Percentiles rank a stretch among this genome's conserved stretches.
Evolutionary conservation across 2,329 filamentous ascomycete species (phyloP).

Genomic region (Rhynchosporium secalis): DNA sequence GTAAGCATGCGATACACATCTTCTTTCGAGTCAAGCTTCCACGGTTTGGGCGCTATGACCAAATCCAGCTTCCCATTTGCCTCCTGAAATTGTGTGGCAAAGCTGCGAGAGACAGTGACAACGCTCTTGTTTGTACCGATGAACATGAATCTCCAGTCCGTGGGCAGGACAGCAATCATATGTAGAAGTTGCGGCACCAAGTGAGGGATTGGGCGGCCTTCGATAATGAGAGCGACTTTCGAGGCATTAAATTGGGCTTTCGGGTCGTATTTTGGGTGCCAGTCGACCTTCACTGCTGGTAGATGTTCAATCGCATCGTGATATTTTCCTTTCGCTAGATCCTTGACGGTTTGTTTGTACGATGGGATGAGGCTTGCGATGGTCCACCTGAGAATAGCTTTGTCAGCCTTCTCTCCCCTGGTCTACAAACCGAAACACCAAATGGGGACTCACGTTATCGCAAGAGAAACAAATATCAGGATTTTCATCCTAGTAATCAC

Average conservation of each 20-base stretch:
- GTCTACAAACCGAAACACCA: not conserved
- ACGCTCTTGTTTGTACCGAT: conserved; percentile 52
- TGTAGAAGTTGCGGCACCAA: conserved; percentile 56
- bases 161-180: conserved; percentile 56
- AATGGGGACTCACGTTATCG: conserved; percentile 33
- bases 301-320: conserved; percentile 35
- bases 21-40: conserved; percentile 49
- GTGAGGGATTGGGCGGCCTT: conserved; percentile 50
- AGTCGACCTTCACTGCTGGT: conserved; percentile 37
- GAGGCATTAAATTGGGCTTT: conserved; percentile 45
- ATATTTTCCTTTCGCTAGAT: conserved; percentile 35
- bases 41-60: conserved; percentile 49
- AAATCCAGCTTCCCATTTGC: conserved; percentile 54
- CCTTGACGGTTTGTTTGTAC: conserved; percentile 47
- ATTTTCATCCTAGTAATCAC: conserved; percentile 34
- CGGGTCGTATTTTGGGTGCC: conserved; percentile 36
- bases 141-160: conserved; percentile 57
- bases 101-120: conserved; percentile 46
- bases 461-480: conserved; percentile 30
- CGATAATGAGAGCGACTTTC: conserved; percentile 54
- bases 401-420: conserved; percentile 6
- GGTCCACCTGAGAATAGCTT: conserved; percentile 47
- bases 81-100: conserved; percentile 51
- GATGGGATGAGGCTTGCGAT: conserved; percentile 47
- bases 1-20: conserved; percentile 51